phyloP scores from a whole-genome alignment of 1,284 basidiomycete genomes.

The Salmacisia buchloeana region DNA sequence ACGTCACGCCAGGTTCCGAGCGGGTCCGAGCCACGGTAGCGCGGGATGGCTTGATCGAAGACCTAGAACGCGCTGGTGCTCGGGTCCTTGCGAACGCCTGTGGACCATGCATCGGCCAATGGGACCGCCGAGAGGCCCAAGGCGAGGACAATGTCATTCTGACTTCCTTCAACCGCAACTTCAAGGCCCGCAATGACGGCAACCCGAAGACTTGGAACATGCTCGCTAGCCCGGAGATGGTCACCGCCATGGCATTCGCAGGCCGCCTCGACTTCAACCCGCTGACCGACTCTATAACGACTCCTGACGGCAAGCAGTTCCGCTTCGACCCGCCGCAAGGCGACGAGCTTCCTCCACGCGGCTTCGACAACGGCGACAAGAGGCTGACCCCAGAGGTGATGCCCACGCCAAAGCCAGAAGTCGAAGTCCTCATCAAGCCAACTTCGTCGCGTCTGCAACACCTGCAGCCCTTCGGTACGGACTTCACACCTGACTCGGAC shows the following conservation, averaged over 20 bases:
- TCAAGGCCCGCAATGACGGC: constrained; percentile 95
- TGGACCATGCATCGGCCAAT: constrained; percentile 98
- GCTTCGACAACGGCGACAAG: constrained; percentile 73
- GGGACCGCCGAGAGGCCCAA: constrained; percentile 87
- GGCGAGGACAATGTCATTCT: constrained; percentile 93
- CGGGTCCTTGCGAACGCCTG: constrained; percentile 95
- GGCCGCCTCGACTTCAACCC: constrained; percentile 94
- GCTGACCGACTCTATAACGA: constrained; percentile 70
- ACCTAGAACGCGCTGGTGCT: constrained; percentile 78
- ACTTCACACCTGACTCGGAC: constrained; percentile 58
- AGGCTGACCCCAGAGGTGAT: constrained; percentile 72
- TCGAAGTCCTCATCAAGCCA: constrained; percentile 65
- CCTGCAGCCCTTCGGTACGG: constrained; percentile 76
- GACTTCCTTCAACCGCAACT: constrained; percentile 96
- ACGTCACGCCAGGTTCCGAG: constrained; percentile 95
- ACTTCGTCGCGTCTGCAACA: constrained; percentile 65
- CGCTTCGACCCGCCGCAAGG: constrained; percentile 79
- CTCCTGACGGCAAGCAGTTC: constrained; percentile 70
- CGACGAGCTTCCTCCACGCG: constrained; percentile 73
- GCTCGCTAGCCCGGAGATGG: constrained; percentile 91
- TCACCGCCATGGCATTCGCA: constrained; percentile 87
- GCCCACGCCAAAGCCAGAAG: constrained; percentile 64
- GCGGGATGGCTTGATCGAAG: constrained; percentile 77
- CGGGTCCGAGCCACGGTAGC: constrained; percentile 97
- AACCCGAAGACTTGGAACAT: constrained; percentile 97